Evolutionary conservation across 345 rosid genomes (phyloP), one percentile per base, ranked within the genome.

Genomic region (Adansonia digitata): DNA sequence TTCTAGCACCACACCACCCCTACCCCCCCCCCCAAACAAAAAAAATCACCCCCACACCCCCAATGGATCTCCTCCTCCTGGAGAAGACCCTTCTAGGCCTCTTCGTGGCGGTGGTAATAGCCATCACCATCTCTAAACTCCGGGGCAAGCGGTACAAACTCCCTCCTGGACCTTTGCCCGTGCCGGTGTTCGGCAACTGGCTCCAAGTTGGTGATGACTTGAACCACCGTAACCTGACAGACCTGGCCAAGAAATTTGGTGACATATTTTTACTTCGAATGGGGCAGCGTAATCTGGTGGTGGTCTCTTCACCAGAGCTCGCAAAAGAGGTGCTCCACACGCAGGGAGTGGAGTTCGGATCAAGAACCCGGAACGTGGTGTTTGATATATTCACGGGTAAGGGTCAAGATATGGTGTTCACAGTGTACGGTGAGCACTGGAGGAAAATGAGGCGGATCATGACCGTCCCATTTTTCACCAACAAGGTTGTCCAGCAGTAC

Each of bases 381-480:
- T 91, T 95, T 79, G 99, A 95, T 48, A 95, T 95, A 34, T 95
- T 95, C 88, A 95, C 99, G 0, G 99, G 99, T 0, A 93, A 95
- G 43, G 98, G 99, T 1, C 99, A 95, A 80, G 99, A 95, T 73
- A 95, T 95, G 99, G 99, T 93, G 78, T 95, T 95, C 85, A 95
- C 99, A 0, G 98, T 95, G 0, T 95, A 95, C 80, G 99, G 99
- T 0, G 99, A 95, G 76, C 99, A 95, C 77, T 95, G 99, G 98
- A 77, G 99, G 76, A 95, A 95, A 89, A 95, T 95, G 99, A 56
- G 98, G 53, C 64, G 99, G 76, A 95, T 95, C 86, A 95, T 95
- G 99, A 95, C 99, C 24, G 99, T 95, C 20, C 99, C 99, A 0
- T 95, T 95, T 76, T 95, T 95, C 85, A 95, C 98, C 94, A 92